Conservation (phyloP, 1,139 yeast species). For the Kazachstania sp. region DNA sequence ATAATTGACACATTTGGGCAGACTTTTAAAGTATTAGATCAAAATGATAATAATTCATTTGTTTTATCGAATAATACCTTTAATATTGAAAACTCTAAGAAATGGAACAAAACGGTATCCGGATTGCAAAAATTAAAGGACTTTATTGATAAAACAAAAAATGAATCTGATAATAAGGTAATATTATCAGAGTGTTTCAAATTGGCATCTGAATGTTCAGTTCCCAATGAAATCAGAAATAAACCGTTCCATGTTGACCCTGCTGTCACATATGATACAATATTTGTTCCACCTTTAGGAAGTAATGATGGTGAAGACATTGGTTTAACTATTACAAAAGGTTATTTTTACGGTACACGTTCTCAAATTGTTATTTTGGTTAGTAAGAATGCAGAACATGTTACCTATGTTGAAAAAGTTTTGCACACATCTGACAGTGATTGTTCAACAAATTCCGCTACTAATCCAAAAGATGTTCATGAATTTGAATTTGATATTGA, state of each 20-base stretch:
- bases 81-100: slow-evolving; percentile 38
- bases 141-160: slow-evolving; percentile 32
- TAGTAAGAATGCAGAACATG: slow-evolving; percentile 38
- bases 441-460: slow-evolving; percentile 10
- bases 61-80: slow-evolving; percentile 31
- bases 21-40: slow-evolving; percentile 36
- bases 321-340: slow-evolving; percentile 33
- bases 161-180: slow-evolving; percentile 24
- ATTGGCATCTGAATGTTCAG: slow-evolving; percentile 43
- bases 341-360: slow-evolving; percentile 73
- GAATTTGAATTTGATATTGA: slow-evolving; percentile 15
- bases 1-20: slow-evolving; percentile 25
- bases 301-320: slow-evolving; percentile 30
- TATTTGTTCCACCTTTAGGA: slow-evolving; percentile 60
- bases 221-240: slow-evolving; percentile 15
- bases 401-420: slow-evolving; percentile 39
- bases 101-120: slow-evolving; percentile 58
- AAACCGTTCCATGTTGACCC: slow-evolving; percentile 27
- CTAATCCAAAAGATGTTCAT: slow-evolving; percentile 15
- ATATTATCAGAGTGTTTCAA: slow-evolving; percentile 48
- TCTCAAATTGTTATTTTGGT: slow-evolving; percentile 76
- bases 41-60: slow-evolving; percentile 10
- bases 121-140: slow-evolving; percentile 44
- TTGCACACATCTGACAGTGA: slow-evolving; percentile 34
- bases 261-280: slow-evolving; percentile 46